Percentiles rank a stretch among this genome's conserved stretches.
Evolutionary conservation across 176 grass and related monocot species (phyloP).

Genomic region (Triticum timopheevii): DNA sequence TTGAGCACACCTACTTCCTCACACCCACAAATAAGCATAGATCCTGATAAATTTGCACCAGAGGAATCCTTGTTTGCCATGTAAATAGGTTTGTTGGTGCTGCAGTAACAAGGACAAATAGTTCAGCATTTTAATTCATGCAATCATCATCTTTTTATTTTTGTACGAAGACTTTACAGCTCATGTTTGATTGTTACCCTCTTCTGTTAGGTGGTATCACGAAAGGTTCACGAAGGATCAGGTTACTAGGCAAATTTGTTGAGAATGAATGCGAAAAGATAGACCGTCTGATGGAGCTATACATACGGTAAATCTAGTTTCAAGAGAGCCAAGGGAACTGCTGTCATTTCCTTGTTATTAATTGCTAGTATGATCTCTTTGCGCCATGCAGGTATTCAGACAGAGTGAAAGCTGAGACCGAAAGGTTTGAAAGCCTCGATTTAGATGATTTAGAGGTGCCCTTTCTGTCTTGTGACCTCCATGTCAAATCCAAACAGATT

Average conservation of each 20-base stretch:
- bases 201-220: constrained; percentile 72
- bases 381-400: constrained; percentile 75
- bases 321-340: constrained; percentile 1
- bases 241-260: constrained; percentile 92
- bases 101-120: background rate
- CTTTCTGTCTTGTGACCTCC: constrained; percentile 5
- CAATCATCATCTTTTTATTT: background rate
- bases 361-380: constrained; percentile 13
- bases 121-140: background rate
- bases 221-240: constrained; percentile 90
- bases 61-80: background rate
- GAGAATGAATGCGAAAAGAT: constrained; percentile 99
- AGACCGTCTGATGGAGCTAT: constrained; percentile 91
- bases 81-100: background rate
- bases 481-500: constrained; percentile 15
- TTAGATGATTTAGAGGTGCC: constrained; percentile 91
- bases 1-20: background rate
- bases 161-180: no score
- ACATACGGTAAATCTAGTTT: constrained; percentile 53
- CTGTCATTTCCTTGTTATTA: background rate
- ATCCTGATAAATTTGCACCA: background rate
- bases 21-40: background rate
- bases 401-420: constrained; percentile 81
- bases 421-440: constrained; percentile 72
- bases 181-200: constrained; percentile 15